phyloP scores from a whole-genome alignment of 2,329 filamentous ascomycete genomes.

The Ophiostoma populinum region DNA sequence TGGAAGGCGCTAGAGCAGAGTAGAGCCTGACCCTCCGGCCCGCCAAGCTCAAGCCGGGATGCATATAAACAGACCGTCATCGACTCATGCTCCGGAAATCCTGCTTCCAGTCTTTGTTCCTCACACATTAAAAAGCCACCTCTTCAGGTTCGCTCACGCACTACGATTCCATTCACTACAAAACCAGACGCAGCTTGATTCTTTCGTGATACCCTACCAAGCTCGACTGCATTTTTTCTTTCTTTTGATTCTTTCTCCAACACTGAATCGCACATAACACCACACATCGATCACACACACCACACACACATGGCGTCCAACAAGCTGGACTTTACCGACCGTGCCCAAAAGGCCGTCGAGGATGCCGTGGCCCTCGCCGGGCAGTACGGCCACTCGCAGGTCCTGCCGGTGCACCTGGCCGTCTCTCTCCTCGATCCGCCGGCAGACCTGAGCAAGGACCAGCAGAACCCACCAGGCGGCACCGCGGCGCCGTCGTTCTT shows the following conservation, averaged over 20 bases:
- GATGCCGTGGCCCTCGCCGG: conserved; percentile 78
- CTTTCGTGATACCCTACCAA: too few relatives aligned
- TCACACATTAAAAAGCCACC: too few relatives aligned
- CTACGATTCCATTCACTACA: too few relatives aligned
- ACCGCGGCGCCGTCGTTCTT: conserved; percentile 55
- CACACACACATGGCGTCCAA: conserved; percentile 44
- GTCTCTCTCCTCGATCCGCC: conserved; percentile 64
- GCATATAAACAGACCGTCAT: too few relatives aligned
- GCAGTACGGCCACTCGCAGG: conserved; percentile 80
- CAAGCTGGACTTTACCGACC: conserved; percentile 83
- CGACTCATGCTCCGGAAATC: too few relatives aligned
- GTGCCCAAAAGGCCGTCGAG: conserved; percentile 74
- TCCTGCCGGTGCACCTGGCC: conserved; percentile 78
- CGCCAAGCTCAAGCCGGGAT: too few relatives aligned
- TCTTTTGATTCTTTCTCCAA: too few relatives aligned
- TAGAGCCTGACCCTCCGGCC: conserved; percentile 1
- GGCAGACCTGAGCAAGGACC: conserved; percentile 62
- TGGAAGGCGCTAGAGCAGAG: neutral
- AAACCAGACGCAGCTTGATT: too few relatives aligned
- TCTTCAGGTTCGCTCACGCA: too few relatives aligned
- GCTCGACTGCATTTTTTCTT: too few relatives aligned
- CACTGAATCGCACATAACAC: conserved; percentile 1
- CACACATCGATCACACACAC: conserved; percentile 14
- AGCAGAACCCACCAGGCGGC: conserved; percentile 55
- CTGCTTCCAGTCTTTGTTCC: too few relatives aligned